Base-by-base conservation (phyloP, 768 basidiomycete genomes). In the Hygrocybe coccinea region DNA sequence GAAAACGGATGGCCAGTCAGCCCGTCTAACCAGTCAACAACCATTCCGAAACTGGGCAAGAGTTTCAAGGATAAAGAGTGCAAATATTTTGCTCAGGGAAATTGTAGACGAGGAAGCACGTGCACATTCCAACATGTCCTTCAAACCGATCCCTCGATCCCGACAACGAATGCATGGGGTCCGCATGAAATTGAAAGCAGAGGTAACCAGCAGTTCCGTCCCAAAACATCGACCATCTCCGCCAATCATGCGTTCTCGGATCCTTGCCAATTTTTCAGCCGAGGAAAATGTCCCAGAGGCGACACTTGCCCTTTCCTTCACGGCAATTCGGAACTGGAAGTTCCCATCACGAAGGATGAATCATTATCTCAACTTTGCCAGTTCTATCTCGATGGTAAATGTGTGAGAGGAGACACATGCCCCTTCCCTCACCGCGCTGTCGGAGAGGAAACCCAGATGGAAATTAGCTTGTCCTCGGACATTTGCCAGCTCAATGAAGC, bases 61-160 rank as follows among this genome's bases (percentile, higher is more conserved):
- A 46, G 19, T n/a, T 21, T 19, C 36, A 51, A 37, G 7, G 3
- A 15, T n/a, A 36, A 10, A 15, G 29, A 21, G 9, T 78, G 77
- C 67, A 76, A 72, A 62, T 67, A 67, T 29, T 67, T 71, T 54
- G 70, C 75, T 2, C 71, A 71, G 63, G 71, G 68, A 14, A 54
- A 58, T 52, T 76, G 77, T 57, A 55, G 55, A 6, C 62, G 63
- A 17, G 69, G 69, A 5, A 62, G 64, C n/a, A 56, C 61, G 11
- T 77, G 76, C 56, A 52, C 54, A 22, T 76, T 72, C 59, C 68
- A 76, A 12, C 75, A 76, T 61, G 72, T n/a, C 17, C 3, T 17
- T 5, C 11, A 33, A 36, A 21, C 34, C 36, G 34, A 24, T 21
- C 17, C 8, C 17, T 21, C 50, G 19, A 37, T 35, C 10, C 17